phyloP scores from a whole-genome alignment of 179 eudicot species.

The Actinidia polygama region DNA sequence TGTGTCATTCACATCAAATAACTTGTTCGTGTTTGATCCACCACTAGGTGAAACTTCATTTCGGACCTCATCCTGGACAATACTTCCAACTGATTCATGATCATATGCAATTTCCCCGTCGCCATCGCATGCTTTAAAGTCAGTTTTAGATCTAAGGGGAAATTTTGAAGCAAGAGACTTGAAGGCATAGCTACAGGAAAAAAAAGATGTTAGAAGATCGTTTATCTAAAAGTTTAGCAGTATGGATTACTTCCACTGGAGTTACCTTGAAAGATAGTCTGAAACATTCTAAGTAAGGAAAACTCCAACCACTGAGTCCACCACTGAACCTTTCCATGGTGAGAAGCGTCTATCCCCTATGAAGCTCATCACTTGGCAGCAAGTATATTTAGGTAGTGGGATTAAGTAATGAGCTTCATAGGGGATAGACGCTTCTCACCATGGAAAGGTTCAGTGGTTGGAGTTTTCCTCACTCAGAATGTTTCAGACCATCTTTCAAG shows the following conservation, averaged over 20 bases:
- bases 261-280: conserved; percentile 65
- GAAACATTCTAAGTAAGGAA: conserved; percentile 45
- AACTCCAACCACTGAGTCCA: conserved; percentile 51
- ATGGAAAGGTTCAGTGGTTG: conserved; percentile 97
- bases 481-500: conserved; percentile 97
- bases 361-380: background rate
- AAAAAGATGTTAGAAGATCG: background rate
- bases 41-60: background rate
- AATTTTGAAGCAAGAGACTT: conserved; percentile 64
- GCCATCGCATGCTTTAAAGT: conserved; percentile 21
- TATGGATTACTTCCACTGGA: background rate
- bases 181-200: conserved; percentile 66
- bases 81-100: conserved; percentile 19
- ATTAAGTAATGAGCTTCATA: no score
- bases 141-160: conserved; percentile 44
- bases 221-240: background rate
- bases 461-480: conserved; percentile 94
- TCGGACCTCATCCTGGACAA: background rate
- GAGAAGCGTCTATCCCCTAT: conserved; percentile 67
- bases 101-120: conserved; percentile 31
- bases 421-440: conserved; percentile 92
- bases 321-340: conserved; percentile 76
- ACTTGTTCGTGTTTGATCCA: background rate
- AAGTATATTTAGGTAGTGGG: background rate
- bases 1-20: background rate